Base-by-base conservation (phyloP, 257 asterid genomes). In the Hygrophila difformis region DNA sequence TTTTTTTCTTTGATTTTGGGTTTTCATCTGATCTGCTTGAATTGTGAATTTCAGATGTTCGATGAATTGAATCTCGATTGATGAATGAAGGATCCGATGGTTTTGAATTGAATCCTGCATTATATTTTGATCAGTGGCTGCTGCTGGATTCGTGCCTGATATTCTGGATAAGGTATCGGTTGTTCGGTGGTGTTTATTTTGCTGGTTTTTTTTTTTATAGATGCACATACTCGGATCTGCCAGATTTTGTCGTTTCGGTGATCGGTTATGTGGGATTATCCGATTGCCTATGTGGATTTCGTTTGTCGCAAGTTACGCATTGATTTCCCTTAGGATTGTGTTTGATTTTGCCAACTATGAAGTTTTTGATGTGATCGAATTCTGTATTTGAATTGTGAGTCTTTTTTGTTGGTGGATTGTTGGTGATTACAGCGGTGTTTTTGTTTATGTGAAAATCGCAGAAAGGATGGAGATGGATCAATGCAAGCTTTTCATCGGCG, bases 401-500 rank as follows among this genome's bases (percentile, higher is more conserved):
- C n/a, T n/a, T n/a, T 13, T 40, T 38, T 28, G 53, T 42, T 14
- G 7, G 58, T 39, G 40, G 55, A 43, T 21, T 47, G 12, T 35
- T 57, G 56, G 18, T 18, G 47, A 55, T 57, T 64, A n/a, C n/a
- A n/a, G n/a, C n/a, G n/a, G n/a, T n/a, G n/a, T n/a, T n/a, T n/a
- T n/a, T n/a, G n/a, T n/a, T n/a, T n/a, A n/a, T n/a, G n/a, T n/a
- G n/a, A n/a, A n/a, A n/a, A n/a, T n/a, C n/a, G 67, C 35, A 79
- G 87, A 64, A 70, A 77, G 66, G 65, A 77, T 80, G 93, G 93
- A 80, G 70, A 47, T 76, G 53, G 94, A 82, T 71, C 84, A 76
- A 71, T 83, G 93, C 44, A 84, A 84, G 74, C 74, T 84, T 28
- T 84, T 84, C 50, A 56, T 84, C 13, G 94, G 94, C 64, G 94